Evolutionary conservation across 805 yeast genomes (phyloP).

Genomic region (Nakazawaea ernobii): DNA sequence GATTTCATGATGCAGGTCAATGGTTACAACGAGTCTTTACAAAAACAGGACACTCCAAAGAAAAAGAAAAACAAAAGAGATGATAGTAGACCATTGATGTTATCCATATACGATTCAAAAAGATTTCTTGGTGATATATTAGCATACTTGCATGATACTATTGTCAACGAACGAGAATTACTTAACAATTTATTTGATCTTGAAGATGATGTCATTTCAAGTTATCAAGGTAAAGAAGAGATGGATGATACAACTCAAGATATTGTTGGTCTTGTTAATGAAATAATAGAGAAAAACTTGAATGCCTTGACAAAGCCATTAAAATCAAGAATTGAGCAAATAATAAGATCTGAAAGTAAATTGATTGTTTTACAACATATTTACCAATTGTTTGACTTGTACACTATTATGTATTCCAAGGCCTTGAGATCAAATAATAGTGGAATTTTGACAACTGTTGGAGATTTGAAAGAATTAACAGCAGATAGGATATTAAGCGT

Average conservation of each 20-base stretch:
- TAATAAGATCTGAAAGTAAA: conserved; percentile 59
- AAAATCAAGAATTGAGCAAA: conserved; percentile 60
- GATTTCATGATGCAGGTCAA: conserved; percentile 61
- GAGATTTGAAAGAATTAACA: conserved; percentile 26
- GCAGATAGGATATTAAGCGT: conserved; percentile 33
- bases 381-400: conserved; percentile 59
- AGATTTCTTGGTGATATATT: conserved; percentile 82
- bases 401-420: conserved; percentile 61
- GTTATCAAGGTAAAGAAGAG: conserved; percentile 13
- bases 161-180: conserved; percentile 83
- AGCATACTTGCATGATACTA: conserved; percentile 80
- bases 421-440: conserved; percentile 17
- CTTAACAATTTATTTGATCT: conserved; percentile 55
- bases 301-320: conserved; percentile 53
- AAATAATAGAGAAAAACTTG: conserved; percentile 44
- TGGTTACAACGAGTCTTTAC: conserved; percentile 22
- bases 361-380: conserved; percentile 52
- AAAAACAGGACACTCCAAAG: conserved; percentile 9
- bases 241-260: conserved; percentile 12
- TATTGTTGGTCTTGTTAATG: conserved; percentile 17
- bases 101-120: conserved; percentile 73
- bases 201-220: conserved; percentile 19
- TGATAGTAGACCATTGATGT: conserved; percentile 42
- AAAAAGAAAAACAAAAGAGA: conserved; percentile 2
- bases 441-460: conserved; percentile 1